Conservation (phyloP, 768 basidiomycete genomes). For the Suillus placidus region DNA sequence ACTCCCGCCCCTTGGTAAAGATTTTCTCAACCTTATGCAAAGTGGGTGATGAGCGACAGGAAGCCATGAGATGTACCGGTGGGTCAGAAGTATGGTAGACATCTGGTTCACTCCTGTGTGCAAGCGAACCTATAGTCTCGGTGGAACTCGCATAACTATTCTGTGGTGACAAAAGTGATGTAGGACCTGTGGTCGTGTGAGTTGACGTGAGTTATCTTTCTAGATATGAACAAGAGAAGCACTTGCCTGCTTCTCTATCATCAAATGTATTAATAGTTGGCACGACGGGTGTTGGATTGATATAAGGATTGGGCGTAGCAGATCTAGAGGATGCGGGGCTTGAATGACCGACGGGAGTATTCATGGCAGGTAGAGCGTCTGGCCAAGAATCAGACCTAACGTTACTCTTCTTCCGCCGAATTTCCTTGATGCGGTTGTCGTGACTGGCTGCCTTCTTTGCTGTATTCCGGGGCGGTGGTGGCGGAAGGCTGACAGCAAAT, state of each 20-base stretch:
- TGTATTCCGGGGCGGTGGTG: constrained; percentile 36
- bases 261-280: constrained; percentile 12
- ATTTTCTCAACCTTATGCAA: constrained; percentile 38
- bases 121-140: neutral
- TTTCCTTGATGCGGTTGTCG: constrained; percentile 23
- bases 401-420: constrained; percentile 17
- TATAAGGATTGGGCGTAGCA: constrained; percentile 35
- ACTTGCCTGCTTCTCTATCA: constrained; percentile 19
- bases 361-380: constrained; percentile 18
- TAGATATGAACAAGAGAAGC: neutral
- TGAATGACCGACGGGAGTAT: constrained; percentile 10
- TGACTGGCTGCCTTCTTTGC: constrained; percentile 18
- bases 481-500: constrained; percentile 33
- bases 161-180: neutral
- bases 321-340: constrained; percentile 21
- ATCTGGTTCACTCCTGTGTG: neutral
- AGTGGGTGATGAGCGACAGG: constrained; percentile 27
- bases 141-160: neutral
- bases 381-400: constrained; percentile 29
- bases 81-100: neutral
- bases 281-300: constrained; percentile 39
- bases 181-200: neutral
- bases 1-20: constrained; percentile 33
- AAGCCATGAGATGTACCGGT: neutral
- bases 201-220: neutral